phyloP scores from a whole-genome alignment of 2,329 filamentous ascomycete species.

The Claviceps pazoutovae region DNA sequence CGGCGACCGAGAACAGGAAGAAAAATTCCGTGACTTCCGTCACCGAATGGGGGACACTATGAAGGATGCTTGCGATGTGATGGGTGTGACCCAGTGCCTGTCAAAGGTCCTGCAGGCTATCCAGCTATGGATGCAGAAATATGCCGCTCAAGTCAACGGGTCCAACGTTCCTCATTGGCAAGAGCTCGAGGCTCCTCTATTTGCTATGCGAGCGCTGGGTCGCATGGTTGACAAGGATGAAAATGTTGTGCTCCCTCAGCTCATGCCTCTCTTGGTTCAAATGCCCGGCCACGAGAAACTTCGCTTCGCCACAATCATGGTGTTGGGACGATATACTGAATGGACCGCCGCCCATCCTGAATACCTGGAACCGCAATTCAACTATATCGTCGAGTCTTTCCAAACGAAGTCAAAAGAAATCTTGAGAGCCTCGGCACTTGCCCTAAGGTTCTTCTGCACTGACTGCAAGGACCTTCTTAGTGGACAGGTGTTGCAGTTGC shows the following conservation, averaged over 20 bases:
- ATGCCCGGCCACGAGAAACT: constrained; percentile 95
- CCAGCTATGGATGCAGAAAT: constrained; percentile 73
- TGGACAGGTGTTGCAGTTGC: constrained; percentile 70
- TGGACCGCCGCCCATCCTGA: constrained; percentile 94
- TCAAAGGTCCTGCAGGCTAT: constrained; percentile 79
- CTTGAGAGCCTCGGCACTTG: constrained; percentile 76
- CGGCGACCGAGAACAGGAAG: constrained; percentile 87
- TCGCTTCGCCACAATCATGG: constrained; percentile 98
- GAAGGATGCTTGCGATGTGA: constrained; percentile 93
- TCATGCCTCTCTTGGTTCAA: constrained; percentile 86
- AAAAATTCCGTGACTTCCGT: constrained; percentile 92
- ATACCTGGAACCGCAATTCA: constrained; percentile 81
- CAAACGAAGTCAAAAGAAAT: constrained; percentile 81
- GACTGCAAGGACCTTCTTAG: constrained; percentile 84
- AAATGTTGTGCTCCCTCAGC: constrained; percentile 69
- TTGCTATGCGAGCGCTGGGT: constrained; percentile 90
- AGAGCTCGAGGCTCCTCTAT: constrained; percentile 84
- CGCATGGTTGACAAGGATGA: constrained; percentile 91
- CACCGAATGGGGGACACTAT: constrained; percentile 96
- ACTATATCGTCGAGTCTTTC: constrained; percentile 91
- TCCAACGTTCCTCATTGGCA: constrained; percentile 87
- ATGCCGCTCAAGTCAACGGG: constrained; percentile 60
- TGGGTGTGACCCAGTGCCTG: constrained; percentile 83
- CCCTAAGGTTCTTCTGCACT: constrained; percentile 93
- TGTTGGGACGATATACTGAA: constrained; percentile 88